Conservation (phyloP, 2,329 filamentous ascomycete genomes). For the Fusarium subtropicale region DNA sequence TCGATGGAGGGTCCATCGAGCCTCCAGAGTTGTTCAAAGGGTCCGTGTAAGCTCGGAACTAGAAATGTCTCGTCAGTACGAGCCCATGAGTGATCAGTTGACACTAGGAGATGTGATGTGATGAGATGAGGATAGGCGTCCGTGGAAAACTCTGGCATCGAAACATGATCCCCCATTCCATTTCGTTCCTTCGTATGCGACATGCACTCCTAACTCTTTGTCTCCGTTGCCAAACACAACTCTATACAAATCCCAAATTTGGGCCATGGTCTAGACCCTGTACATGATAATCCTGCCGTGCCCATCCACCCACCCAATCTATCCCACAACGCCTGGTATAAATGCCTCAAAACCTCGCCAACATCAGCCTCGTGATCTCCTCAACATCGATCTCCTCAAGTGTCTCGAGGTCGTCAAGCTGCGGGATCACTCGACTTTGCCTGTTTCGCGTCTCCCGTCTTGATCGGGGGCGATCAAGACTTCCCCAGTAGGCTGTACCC, state of each 20-base stretch:
- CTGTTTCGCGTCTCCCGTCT: slow-evolving; percentile 17
- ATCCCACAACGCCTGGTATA: slow-evolving; percentile 44
- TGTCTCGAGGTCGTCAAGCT: slow-evolving; percentile 44
- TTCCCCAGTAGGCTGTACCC: slow-evolving; percentile 30
- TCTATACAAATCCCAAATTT: slow-evolving; percentile 42
- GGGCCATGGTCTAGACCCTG: slow-evolving; percentile 19
- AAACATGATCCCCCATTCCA: slow-evolving; percentile 47
- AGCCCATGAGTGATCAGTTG: slow-evolving; percentile 31
- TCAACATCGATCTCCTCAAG: slow-evolving; percentile 48
- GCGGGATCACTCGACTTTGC: slow-evolving; percentile 10
- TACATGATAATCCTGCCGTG: slow-evolving; percentile 36
- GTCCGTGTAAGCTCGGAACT: slow-evolving; percentile 72
- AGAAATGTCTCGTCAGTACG: slow-evolving; percentile 41
- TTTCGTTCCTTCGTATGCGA: slow-evolving; percentile 44
- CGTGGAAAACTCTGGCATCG: slow-evolving; percentile 46
- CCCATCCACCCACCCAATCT: slow-evolving; percentile 34
- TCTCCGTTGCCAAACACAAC: slow-evolving; percentile 39
- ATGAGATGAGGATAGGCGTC: slow-evolving; percentile 39
- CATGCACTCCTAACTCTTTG: slow-evolving; percentile 41
- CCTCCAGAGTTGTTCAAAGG: slow-evolving; percentile 60
- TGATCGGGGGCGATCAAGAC: slow-evolving; percentile 26
- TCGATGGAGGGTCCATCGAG: slow-evolving; percentile 67
- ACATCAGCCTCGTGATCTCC: slow-evolving; percentile 45
- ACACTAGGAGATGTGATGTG: slow-evolving; percentile 45
- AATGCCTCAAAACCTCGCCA: slow-evolving; percentile 38